Evolutionary conservation across 768 basidiomycete species (phyloP), one percentile per base, ranked within the genome.

Genomic region (Russula virescens): DNA sequence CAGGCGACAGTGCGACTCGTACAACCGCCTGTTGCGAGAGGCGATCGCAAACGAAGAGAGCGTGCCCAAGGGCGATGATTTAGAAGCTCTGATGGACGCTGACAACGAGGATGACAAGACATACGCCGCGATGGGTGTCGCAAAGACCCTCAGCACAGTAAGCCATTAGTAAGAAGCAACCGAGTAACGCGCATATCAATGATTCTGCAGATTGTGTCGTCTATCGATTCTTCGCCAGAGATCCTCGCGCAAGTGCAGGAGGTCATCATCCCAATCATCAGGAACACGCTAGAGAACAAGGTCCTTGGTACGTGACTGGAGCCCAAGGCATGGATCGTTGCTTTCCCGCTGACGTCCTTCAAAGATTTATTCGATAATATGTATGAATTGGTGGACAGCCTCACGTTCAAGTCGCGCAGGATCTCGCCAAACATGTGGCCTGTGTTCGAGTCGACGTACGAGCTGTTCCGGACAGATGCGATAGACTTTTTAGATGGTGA

Each of bases 351-450:
- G n/a, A 60, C 11, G 23, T 28, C 9, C 28, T 9, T 55, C 21
- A 11, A 68, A 91, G 93, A 96, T 69, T 76, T 95, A 47, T 87
- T 91, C 69, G 92, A 94, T 74, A 89, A 91, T 71, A 83, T 90
- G 78, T 94, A 87, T 71, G 91, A 93, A 66, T 75, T 95, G 55
- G 83, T 92, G 54, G 94, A 95, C 69, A 88, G 79, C 65, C 75
- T 95, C 61, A 91, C 91, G 0, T 95, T 91, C 80, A 90, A 86
- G 73, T 80, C 88, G 60, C 83, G 84, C 64, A 72, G 79, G 58
- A 86, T 96, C 69, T 83, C 89, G 43, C 85, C 89, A 0, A 82
- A 79, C 67, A 87, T 95, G 87, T 95, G 93, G 94, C 86, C 83
- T 11, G 79, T 95, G 40, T 91, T 91, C 65, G 91, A 94, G 74